Conservation (phyloP, 208 protist genomes). For the Leptomonas seymouri region DNA sequence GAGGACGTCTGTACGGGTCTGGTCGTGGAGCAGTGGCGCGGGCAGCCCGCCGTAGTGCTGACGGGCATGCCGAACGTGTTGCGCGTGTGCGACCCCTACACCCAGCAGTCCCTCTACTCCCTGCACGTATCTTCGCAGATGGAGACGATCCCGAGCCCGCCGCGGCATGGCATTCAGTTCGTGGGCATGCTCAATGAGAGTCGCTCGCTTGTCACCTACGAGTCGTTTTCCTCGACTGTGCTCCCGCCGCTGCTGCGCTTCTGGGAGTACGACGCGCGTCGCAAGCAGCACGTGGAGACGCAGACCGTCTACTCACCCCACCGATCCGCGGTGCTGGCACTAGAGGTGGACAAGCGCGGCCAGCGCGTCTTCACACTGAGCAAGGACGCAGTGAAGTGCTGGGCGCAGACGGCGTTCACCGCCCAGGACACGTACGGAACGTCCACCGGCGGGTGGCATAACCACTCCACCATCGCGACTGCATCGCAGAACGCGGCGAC, state of each 20-base stretch:
- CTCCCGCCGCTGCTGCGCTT: conserved; percentile 79
- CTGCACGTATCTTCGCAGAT: conserved; percentile 89
- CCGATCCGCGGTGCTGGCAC: conserved; percentile 52
- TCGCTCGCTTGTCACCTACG: conserved; percentile 81
- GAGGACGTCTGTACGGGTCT: conserved; percentile 67
- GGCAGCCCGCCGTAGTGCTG: conserved; percentile 74
- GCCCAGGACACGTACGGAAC: conserved; percentile 63
- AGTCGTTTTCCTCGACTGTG: conserved; percentile 58
- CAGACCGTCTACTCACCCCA: conserved; percentile 84
- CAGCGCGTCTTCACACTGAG: conserved; percentile 79
- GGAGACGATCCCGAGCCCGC: conserved; percentile 74
- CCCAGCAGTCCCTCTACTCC: conserved; percentile 87
- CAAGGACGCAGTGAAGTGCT: conserved; percentile 76
- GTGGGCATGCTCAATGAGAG: conserved; percentile 70
- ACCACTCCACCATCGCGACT: conserved; percentile 70
- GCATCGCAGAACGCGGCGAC: conserved; percentile 50
- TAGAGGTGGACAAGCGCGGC: conserved; percentile 61
- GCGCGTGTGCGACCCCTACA: conserved; percentile 84
- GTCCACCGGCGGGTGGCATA: conserved; percentile 61
- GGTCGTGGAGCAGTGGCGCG: conserved; percentile 75
- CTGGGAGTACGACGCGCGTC: conserved; percentile 66
- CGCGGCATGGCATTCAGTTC: conserved; percentile 79
- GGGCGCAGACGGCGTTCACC: conserved; percentile 49
- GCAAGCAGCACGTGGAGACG: conserved; percentile 67
- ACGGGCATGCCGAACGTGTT: conserved; percentile 82